Evolutionary conservation across 768 basidiomycete genomes (phyloP), one percentile per base, ranked within the genome.

Genomic region (Tricholoma flavovirens): DNA sequence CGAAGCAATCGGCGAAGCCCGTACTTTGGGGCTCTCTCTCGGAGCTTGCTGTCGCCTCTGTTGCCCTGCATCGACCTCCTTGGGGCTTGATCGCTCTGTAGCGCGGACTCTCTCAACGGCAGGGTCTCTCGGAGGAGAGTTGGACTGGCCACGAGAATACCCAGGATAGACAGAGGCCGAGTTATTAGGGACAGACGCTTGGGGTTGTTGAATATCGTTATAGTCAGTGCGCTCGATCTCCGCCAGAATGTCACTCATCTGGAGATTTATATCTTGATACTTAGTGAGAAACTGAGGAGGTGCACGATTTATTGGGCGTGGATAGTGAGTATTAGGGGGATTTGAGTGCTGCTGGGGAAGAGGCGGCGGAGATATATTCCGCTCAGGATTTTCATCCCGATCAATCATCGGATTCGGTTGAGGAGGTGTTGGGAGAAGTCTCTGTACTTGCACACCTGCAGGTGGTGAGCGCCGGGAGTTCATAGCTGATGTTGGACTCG

Each of bases 201-300:
- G 79, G 9, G 77, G 68, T 64, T 83, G 83, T 54, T 84, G 81
- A 59, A 81, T 69, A 67, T 87, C 84, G n/a, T 83, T 83, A 58
- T 80, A 71, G 67, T 87, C 84, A n/a, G 83, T 84, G 42, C 82
- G 79, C 64, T 89, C 87, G 58, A 88, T 85, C 59, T 88, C 84
- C 30, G 82, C 83, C 69, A 88, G 73, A 26, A 88, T 75, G 33
- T 82, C 81, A 0, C 86, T 86, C 76, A 88, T 80, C 50, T 85
- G 78, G 35, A 62, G 60, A 2, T 83, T 82, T 63, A 79, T 63
- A 10, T 73, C 68, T 40, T 81, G 78, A 63, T 78, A 83, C 55
- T 82, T 80, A 0, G 74, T 69, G 17, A 86, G 76, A 64, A 87
- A 86, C 26, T 76, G 79, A 10, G 80, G 77, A 3, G 78, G 75